phyloP scores from a whole-genome alignment of 257 asterid genomes.

The Penstemon davidsonii region DNA sequence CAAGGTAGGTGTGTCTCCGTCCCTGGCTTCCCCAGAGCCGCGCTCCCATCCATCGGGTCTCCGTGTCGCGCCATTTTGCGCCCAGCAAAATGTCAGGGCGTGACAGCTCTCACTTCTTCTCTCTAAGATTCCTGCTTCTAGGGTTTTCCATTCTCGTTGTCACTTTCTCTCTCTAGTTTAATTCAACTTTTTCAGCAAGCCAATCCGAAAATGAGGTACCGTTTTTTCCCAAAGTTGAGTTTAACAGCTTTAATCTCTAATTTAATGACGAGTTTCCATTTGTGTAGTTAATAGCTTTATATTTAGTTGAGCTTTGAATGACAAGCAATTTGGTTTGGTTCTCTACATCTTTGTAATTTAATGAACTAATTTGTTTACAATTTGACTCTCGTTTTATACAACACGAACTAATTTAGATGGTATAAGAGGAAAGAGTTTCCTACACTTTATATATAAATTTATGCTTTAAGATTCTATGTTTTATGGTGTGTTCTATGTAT shows the following conservation, averaged over 20 bases:
- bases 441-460: no score
- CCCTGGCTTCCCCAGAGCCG: no score
- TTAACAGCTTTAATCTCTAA: neutral
- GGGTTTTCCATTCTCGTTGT: slow-evolving; percentile 48
- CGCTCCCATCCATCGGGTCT: no score
- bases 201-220: slow-evolving; percentile 56
- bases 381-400: neutral
- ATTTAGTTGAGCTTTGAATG: neutral
- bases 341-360: neutral
- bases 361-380: neutral
- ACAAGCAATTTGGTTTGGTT: neutral
- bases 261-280: neutral
- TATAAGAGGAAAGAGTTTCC: neutral
- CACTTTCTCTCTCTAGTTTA: slow-evolving; percentile 2
- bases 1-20: no score
- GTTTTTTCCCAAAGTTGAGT: neutral
- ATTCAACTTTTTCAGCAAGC: neutral
- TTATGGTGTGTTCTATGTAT: no score
- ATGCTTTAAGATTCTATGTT: neutral
- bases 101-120: slow-evolving; percentile 2
- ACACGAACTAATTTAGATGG: neutral
- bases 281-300: neutral
- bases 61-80: no score
- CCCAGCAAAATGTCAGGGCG: no score
- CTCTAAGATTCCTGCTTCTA: slow-evolving; percentile 30